Base-by-base conservation (phyloP, 257 asterid genomes). In the Jasminum sambac region DNA sequence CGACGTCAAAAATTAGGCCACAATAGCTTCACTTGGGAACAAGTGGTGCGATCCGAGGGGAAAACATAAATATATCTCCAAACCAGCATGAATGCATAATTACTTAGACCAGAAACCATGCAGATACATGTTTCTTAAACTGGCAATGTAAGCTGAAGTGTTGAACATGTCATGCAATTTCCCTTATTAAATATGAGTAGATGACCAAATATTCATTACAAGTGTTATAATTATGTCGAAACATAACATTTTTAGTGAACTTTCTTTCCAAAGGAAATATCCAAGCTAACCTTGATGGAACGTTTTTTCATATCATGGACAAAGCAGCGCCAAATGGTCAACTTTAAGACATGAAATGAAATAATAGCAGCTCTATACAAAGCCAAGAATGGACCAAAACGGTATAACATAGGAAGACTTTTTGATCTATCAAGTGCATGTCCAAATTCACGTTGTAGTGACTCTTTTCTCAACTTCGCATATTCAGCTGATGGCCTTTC, bases 401-500 rank as follows among this genome's bases (percentile, higher is more conserved):
- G 90, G 74, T 90, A 88, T 8, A 87, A 69, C 50, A 63, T 43
- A 6, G 92, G 82, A 73, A 84, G 86, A 62, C 87, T 89, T 81
- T 68, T 87, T 17, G 96, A 82, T 70, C 74, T 81, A 64, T 90
- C 94, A 69, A 95, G 90, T 2, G 81, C 76, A 59, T 76, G 87
- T 36, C 98, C 99, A 68, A 95, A 95, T 81, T 89, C 81, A 71
- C 74, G 85, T 78, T 91, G 98, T 16, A 95, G 87, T 2, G 89
- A 82, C 79, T 89, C 96, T 84, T 95, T 91, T 89, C 98, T 88
- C 85, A 82, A 70, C 81, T 81, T 91, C 9, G 99, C 99, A 82
- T 95, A 95, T 88, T 89, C 97, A 38, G 98, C 96, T 44, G 99
- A 85, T 63, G 96, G 98, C 74, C 83, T 82, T 76, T 88, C 99